A percentile compares a stretch with the other conserved stretches of the same genome.
Conservation (phyloP, 768 basidiomycete species). For the Solioccasus polychromus region DNA sequence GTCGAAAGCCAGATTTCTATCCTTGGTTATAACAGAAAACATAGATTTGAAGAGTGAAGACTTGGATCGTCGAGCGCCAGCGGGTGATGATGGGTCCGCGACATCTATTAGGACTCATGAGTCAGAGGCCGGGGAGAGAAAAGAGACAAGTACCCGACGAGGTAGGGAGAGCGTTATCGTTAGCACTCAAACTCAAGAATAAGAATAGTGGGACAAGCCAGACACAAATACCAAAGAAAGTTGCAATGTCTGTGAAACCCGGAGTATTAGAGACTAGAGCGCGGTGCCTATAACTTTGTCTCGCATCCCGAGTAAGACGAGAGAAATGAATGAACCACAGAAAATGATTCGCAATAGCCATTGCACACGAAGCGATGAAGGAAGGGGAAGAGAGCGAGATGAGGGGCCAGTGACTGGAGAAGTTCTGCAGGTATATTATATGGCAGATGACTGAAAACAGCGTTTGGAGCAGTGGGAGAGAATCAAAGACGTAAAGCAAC, state of each 20-base stretch:
- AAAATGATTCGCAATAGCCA: slow-evolving; percentile 91
- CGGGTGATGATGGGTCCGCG: slow-evolving; percentile 19
- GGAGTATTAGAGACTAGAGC: slow-evolving; percentile 32
- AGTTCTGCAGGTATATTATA: slow-evolving; percentile 88
- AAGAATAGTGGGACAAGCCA: slow-evolving; percentile 90
- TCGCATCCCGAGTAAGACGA: slow-evolving; percentile 59
- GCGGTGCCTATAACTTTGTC: slow-evolving; percentile 48
- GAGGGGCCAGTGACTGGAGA: slow-evolving; percentile 85
- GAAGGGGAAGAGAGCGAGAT: slow-evolving; percentile 84
- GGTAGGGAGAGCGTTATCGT: slow-evolving; percentile 90
- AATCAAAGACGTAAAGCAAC: slow-evolving; percentile 75
- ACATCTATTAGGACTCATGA: slow-evolving; percentile 9
- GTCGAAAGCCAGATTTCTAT: slow-evolving; percentile 44
- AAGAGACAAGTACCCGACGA: slow-evolving; percentile 44
- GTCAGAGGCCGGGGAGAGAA: background rate
- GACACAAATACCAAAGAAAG: slow-evolving; percentile 83
- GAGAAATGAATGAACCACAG: slow-evolving; percentile 97
- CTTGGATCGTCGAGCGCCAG: slow-evolving; percentile 41
- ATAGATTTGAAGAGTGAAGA: slow-evolving; percentile 70
- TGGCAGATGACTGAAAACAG: slow-evolving; percentile 84
- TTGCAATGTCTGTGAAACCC: slow-evolving; percentile 72
- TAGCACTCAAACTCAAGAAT: slow-evolving; percentile 94
- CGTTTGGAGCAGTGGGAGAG: slow-evolving; percentile 72
- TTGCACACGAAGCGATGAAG: slow-evolving; percentile 81
- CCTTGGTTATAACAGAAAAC: slow-evolving; percentile 41